Base-by-base conservation (phyloP, 1,284 basidiomycete genomes). In the Mycena citricolor region DNA sequence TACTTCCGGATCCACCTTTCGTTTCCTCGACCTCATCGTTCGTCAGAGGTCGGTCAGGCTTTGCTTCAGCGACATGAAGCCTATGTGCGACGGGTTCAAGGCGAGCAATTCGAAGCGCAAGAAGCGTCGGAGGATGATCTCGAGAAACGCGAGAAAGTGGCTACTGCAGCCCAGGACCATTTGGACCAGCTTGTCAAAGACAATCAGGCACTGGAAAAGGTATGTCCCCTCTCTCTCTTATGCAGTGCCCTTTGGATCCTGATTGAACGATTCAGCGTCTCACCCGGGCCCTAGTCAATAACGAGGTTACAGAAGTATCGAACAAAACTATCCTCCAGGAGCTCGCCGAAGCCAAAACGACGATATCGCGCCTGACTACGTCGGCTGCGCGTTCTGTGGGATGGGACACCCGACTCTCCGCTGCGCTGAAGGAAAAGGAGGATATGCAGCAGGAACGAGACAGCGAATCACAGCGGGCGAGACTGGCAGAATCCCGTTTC, bases 31-130 rank as follows among this genome's bases (percentile, higher is more conserved):
- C n/a, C n/a, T n/a, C n/a, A n/a, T n/a, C n/a, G n/a, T n/a, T 16
- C 25, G 38, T 19, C 55, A 92, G 93, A 97, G 70, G 86, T 97
- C 35, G 94, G 94, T 1, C 90, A 93, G 64, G 93, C 93, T 2
- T 68, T 98, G 33, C 65, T 97, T 36, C 82, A 88, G 58, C 75
- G 86, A 51, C 91, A 94, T 61, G 93, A 95, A 65, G 87, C 86
- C 4, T 88, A 89, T 61, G 77, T 93, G 37, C 81, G 86, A 43
- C 74, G 77, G 54, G 81, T 84, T 56, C 79, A 86, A 43, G 23
- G 24, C 2, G 32, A 29, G 34, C n/a, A 36, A 8, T 7, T 2
- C 16, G 32, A 4, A 16, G 17, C 19, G 10, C 44, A 14, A 22
- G 33, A 30, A 28, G 30, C 13, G 16, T 33, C 29, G 12, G 29